These are phyloP conservation scores for Cornus suecica DNA, from an alignment of 148 eudicot genomes.

Conservation along the genomic window DNA sequence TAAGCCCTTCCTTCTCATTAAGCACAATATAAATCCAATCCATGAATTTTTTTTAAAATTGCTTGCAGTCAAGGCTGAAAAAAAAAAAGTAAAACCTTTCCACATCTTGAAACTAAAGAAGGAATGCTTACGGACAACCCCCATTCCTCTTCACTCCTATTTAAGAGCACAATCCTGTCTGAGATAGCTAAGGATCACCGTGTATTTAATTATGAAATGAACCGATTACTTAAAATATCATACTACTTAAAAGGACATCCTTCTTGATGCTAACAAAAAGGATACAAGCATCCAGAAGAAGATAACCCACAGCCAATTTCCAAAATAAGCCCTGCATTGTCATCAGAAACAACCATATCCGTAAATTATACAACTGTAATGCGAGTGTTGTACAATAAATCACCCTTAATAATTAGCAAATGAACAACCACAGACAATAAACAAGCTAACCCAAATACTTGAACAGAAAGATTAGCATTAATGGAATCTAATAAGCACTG, in stretches of 20 bases:
- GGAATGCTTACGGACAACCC: conserved; percentile 17
- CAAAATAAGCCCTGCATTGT: conserved; percentile 49
- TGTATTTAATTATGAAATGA: neutral
- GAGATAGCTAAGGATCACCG: conserved; percentile 30
- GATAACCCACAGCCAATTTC: conserved; percentile 40
- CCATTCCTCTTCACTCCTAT: conserved; percentile 21
- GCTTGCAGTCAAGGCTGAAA: neutral
- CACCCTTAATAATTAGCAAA: neutral
- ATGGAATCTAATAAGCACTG: neutral
- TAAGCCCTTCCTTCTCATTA: conserved; percentile 13
- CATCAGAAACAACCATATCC: neutral
- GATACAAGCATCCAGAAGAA: conserved; percentile 68
- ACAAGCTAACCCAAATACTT: neutral
- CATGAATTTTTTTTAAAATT: neutral
- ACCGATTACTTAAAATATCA: neutral
- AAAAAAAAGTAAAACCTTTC: conserved; percentile 29
- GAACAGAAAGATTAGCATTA: neutral
- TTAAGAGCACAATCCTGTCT: conserved; percentile 31
- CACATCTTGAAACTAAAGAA: conserved; percentile 24
- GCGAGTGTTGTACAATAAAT: neutral
- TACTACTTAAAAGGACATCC: neutral
- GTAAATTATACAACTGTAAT: no score
- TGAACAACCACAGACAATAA: neutral
- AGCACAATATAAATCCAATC: conserved; percentile 7
- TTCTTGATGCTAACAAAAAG: conserved; percentile 8